Conservation (phyloP, 257 asterid species). For the Scutellaria barbata region DNA sequence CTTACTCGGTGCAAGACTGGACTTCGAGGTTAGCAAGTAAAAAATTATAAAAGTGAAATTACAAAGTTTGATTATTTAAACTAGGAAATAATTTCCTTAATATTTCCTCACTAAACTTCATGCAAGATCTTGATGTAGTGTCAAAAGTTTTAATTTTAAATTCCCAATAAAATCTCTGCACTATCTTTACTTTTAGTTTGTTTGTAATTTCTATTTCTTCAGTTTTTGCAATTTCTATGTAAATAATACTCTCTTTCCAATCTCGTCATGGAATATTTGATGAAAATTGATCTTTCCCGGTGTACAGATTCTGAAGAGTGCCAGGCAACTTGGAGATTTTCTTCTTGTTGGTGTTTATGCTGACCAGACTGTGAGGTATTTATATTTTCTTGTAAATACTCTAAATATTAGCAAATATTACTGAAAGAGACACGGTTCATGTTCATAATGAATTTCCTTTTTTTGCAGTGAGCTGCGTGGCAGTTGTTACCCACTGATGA, state of each 20-base stretch:
- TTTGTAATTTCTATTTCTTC: neutral
- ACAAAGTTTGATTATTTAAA: neutral
- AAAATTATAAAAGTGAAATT: neutral
- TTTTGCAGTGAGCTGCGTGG: slow-evolving; percentile 80
- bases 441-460: slow-evolving; percentile 15
- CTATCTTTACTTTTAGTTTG: slow-evolving; percentile 4
- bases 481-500: slow-evolving; percentile 74
- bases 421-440: too few relatives aligned
- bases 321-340: slow-evolving; percentile 89
- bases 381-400: neutral
- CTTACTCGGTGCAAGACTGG: neutral
- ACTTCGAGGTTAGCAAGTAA: neutral
- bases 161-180: neutral
- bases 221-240: slow-evolving; percentile 9
- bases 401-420: slow-evolving; percentile 10
- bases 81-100: neutral
- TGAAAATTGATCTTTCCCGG: slow-evolving; percentile 31
- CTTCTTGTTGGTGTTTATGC: slow-evolving; percentile 89
- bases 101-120: neutral
- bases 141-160: neutral
- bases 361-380: slow-evolving; percentile 79
- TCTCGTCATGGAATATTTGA: slow-evolving; percentile 17
- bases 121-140: neutral
- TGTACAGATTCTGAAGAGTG: slow-evolving; percentile 79
- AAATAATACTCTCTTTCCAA: slow-evolving; percentile 3